Evolutionary conservation across 2,329 filamentous ascomycete genomes (phyloP), one percentile per base, ranked within the genome.

Genomic region (Monilinia aucupariae): DNA sequence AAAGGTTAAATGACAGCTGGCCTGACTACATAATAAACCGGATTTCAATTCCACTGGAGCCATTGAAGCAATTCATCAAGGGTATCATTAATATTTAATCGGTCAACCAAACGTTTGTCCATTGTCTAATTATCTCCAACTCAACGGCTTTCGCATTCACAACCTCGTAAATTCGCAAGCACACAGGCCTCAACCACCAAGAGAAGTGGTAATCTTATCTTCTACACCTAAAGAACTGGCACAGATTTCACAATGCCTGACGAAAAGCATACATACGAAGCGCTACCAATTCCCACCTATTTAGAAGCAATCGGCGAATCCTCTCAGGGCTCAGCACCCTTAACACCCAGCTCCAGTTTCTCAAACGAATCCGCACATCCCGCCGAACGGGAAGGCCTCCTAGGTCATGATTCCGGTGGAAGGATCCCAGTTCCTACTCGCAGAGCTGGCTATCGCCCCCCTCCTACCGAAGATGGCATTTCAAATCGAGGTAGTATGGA

Each of bases 201-300:
- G 60, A 62, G 43, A 56, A 47, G 41, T 53, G 43, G 41, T 62
- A 37, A 22, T 25, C 22, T 32, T 9, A 15, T 47, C 32, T 56
- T 41, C 43, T 25, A 25, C 53, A 27, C 27, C 32, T 34, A 27
- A 34, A 13, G 13, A 55, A 50, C 48, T 62, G 37, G 22, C 30
- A 62, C 41, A 58, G 61, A 59, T 64, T 53, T 56, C 66, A 70
- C 55, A 56, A 74, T 73, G 70, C 74, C 77, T 67, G 81, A 82
- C 74, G 78, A 83, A 74, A 85, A 85, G 71, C 76, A 79, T 63
- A 78, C 78, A 65, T 85, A 86, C 75, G 82, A 84, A 71, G 77
- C 81, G 66, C 80, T 88, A 52, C 88, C 90, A 39, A 93, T 94
- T 73, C 91, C 90, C 37, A 86, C 86, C 51, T 94, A 94, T 76